phyloP scores from a whole-genome alignment of 345 rosid species.

The Euclidium syriacum region DNA sequence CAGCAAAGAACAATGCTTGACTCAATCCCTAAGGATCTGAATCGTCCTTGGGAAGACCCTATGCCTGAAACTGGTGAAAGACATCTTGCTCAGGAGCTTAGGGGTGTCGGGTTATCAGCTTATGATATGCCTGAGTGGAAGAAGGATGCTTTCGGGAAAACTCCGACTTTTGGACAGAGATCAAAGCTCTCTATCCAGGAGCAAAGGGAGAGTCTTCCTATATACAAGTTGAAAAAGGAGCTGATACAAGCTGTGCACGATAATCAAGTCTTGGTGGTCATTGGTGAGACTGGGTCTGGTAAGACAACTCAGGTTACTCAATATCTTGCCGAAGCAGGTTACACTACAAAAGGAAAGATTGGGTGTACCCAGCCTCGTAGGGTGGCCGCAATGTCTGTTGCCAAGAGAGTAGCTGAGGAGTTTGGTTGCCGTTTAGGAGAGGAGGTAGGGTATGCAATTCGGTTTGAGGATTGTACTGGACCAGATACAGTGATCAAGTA shows the following conservation, averaged over 20 bases:
- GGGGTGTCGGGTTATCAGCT: conserved; percentile 88
- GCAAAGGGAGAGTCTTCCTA: conserved; percentile 85
- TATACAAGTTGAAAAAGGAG: conserved; percentile 82
- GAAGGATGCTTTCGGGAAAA: conserved; percentile 82
- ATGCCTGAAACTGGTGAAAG: conserved; percentile 93
- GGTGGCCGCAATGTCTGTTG: conserved; percentile 86
- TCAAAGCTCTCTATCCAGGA: conserved; percentile 90
- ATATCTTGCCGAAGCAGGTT: conserved; percentile 77
- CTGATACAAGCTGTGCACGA: conserved; percentile 81
- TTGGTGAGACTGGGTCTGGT: conserved; percentile 87
- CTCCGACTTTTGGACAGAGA: conserved; percentile 72
- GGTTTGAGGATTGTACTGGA: conserved; percentile 83
- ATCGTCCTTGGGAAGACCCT: conserved; percentile 97
- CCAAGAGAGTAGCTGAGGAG: conserved; percentile 88
- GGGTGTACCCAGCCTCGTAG: conserved; percentile 89
- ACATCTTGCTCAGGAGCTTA: conserved; percentile 87
- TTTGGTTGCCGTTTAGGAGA: conserved; percentile 83
- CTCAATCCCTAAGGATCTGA: conserved; percentile 92
- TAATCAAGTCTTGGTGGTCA: conserved; percentile 75
- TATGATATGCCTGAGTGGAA: conserved; percentile 94
- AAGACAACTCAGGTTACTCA: conserved; percentile 89
- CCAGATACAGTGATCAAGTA: conserved; percentile 85
- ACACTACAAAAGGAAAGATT: conserved; percentile 67
- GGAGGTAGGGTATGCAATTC: conserved; percentile 82
- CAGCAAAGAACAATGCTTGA: conserved; percentile 92